These are phyloP conservation scores for Daldinia eschscholtzii DNA, from an alignment of 2,329 filamentous ascomycete genomes.

Conservation along the genomic window DNA sequence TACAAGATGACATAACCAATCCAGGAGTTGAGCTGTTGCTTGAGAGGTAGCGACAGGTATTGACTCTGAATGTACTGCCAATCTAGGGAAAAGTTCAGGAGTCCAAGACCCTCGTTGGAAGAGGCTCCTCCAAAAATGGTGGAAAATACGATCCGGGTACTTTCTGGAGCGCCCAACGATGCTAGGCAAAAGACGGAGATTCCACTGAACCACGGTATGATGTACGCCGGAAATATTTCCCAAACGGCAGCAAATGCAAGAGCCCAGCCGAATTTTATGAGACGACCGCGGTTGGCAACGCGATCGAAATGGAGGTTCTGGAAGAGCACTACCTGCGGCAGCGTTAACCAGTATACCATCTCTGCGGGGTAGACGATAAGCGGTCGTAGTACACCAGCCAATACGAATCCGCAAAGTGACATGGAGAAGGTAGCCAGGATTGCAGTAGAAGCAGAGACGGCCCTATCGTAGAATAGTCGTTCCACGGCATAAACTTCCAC, in stretches of 20 bases:
- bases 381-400: constrained; percentile 66
- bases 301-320: constrained; percentile 68
- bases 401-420: constrained; percentile 67
- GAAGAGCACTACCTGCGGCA: constrained; percentile 66
- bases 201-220: constrained; percentile 67
- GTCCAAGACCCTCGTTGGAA: constrained; percentile 65
- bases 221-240: constrained; percentile 67
- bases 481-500: constrained; percentile 31
- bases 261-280: constrained; percentile 66
- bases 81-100: constrained; percentile 65
- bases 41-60: constrained; percentile 66
- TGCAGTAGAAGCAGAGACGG: constrained; percentile 54
- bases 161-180: constrained; percentile 63
- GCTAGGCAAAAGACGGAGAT: constrained; percentile 68
- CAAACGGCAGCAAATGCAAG: constrained; percentile 63
- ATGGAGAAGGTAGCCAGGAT: constrained; percentile 66
- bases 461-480: constrained; percentile 28
- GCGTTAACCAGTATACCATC: constrained; percentile 67
- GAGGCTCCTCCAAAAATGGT: constrained; percentile 65
- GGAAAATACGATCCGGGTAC: constrained; percentile 59
- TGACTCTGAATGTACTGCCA: constrained; percentile 69
- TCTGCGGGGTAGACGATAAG: constrained; percentile 68
- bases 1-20: constrained; percentile 64
- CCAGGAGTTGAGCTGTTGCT: constrained; percentile 61
- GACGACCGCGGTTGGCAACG: constrained; percentile 63